Evolutionary conservation across 2,329 filamentous ascomycete species (phyloP), one percentile per base, ranked within the genome.

Genomic region (Zelopaecilomyces penicillatus): DNA sequence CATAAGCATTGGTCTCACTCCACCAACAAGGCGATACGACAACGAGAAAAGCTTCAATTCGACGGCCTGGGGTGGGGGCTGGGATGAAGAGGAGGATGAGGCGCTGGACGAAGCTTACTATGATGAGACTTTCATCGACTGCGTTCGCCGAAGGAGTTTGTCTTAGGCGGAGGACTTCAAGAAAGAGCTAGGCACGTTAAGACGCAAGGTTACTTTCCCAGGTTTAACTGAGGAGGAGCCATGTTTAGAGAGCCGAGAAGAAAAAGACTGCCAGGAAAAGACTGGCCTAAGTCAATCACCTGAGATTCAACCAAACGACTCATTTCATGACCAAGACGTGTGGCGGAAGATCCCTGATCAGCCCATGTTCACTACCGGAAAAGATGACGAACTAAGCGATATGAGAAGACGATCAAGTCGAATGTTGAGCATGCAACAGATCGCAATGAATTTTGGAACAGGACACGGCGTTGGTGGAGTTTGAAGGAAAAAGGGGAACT

Each of bases 81-180:
- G 46, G 46, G 48, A 34, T 30, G 50, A 48, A 32, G 37, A 47
- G 11, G 45, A 42, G 37, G 45, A 44, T 38, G 50, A 39, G 30
- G 41, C 39, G 32, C 28, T 32, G 35, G 43, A 34, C 30, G 41
- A 46, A 19, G 5, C 45, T n/a, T 51, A 55, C 27, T 43, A 49
- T 19, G 53, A 59, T 30, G 47, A 55, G 27, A 46, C 45, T 1
- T 56, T 62, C 35, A 47, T 59, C 35, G 39, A 51, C 30, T 54
- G 45, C 36, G 45, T 61, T 31, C 55, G 55, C 37, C 55, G 52
- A n/a, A 54, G 47, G 45, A 60, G 58, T 31, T 47, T 49, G n/a
- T 56, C 54, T 4, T 37, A 59, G 28, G 48, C 54, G 2, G 54
- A 54, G 28, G 53, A 57, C 12, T 51, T 58, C 38, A 55, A 44